Conservation (phyloP, 768 basidiomycete genomes). For the Lactarius akahatsu region DNA sequence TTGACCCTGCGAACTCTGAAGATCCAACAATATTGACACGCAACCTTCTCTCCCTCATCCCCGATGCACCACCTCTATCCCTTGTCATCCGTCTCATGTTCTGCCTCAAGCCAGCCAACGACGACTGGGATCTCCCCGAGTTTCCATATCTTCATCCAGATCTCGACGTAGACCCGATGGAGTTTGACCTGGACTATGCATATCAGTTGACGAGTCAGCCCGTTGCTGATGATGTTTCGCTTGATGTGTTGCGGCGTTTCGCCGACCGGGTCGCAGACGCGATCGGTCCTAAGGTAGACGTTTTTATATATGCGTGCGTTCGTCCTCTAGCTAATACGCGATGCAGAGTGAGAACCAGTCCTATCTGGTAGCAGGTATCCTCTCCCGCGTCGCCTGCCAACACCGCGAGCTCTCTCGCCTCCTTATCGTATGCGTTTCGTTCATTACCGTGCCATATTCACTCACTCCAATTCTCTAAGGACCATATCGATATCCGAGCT, state of each 20-base stretch:
- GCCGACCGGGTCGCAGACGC: constrained; percentile 54
- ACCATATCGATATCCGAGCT: constrained; percentile 51
- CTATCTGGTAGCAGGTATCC: constrained; percentile 58
- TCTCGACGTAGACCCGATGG: constrained; percentile 49
- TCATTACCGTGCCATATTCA: neutral
- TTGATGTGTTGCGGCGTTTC: constrained; percentile 53
- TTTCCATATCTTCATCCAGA: constrained; percentile 73
- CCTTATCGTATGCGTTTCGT: constrained; percentile 48
- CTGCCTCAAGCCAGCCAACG: constrained; percentile 71
- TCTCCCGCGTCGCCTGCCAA: constrained; percentile 67
- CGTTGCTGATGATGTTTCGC: constrained; percentile 53
- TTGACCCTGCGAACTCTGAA: constrained; percentile 59
- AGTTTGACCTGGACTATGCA: constrained; percentile 59
- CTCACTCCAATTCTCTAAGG: constrained; percentile 39
- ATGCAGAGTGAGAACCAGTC: constrained; percentile 54
- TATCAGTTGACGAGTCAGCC: constrained; percentile 55
- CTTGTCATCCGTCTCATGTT: constrained; percentile 73
- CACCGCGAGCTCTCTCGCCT: constrained; percentile 45
- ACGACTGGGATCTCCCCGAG: constrained; percentile 76
- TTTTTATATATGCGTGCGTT: too few species aligned
- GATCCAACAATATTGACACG: constrained; percentile 65
- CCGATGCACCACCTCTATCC: constrained; percentile 59
- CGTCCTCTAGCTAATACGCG: constrained; percentile 3
- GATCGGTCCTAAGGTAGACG: constrained; percentile 56
- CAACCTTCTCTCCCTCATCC: constrained; percentile 59